Evolutionary conservation across 1,284 basidiomycete genomes (phyloP), one percentile per base, ranked within the genome.

Genomic region (Mycosarcoma maydis): DNA sequence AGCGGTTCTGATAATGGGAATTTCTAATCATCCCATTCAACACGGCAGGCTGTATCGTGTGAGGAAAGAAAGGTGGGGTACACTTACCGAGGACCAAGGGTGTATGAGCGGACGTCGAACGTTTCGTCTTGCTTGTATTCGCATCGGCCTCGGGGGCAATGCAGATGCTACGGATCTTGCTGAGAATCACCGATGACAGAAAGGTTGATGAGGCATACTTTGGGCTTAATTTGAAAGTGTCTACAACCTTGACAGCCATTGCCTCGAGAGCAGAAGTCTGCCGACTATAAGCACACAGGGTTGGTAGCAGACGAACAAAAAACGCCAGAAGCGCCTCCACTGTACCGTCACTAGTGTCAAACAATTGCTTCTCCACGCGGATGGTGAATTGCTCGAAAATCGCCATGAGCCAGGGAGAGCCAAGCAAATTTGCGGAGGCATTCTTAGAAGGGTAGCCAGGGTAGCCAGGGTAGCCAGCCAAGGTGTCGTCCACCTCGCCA

Each of bases 371-470:
- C 19, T 65, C 57, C 23, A 54, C 39, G 4, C 71, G 68, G 26
- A 77, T 76, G 27, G 42, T 38, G 47, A 73, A 62, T 34, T 77
- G 75, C 61, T 77, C 75, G n/a, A 54, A 40, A 8, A 72, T 14
- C 1, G 57, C 54, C 62, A 65, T 62, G 11, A 75, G 60, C 42
- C 71, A 59, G 11, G 73, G 73, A 13, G 69, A 72, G 8, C 52
- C 61, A 11, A 59, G 46, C 23, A 72, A 9, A 19, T 56, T 58
- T n/a, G 54, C 41, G 4, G 36, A 19, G 0, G 30, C 16, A 23
- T 10, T 29, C 1, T n/a, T 13, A 1, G 13, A 30, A 3, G 6
- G 32, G 10, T n/a, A n/a, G n/a, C n/a, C n/a, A n/a, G n/a, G n/a
- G n/a, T n/a, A n/a, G n/a, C n/a, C n/a, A n/a, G 19, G 26, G 3